Percentiles rank a stretch among this genome's conserved stretches.
These are phyloP conservation scores for Aspergillus texensis DNA, from an alignment of 2,329 filamentous ascomycete species.

Conservation along the genomic window DNA sequence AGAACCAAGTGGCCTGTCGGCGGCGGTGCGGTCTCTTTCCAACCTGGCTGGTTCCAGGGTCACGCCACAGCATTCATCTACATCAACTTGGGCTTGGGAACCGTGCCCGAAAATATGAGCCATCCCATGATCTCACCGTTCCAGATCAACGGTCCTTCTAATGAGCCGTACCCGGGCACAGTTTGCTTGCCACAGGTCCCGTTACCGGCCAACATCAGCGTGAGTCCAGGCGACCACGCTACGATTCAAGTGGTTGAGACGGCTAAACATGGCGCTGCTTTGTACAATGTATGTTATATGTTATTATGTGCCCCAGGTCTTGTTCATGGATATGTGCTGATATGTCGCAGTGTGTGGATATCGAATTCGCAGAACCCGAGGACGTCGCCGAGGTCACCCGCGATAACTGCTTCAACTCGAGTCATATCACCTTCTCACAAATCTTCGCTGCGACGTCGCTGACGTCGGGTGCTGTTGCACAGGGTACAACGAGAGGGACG, in stretches of 20 bases:
- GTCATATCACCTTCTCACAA: conserved; percentile 72
- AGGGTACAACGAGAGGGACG: conserved; percentile 18
- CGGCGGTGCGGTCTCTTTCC: conserved; percentile 85
- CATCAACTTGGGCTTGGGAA: conserved; percentile 87
- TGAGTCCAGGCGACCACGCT: conserved; percentile 80
- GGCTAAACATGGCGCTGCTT: conserved; percentile 77
- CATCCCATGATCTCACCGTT: conserved; percentile 78
- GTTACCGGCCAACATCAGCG: conserved; percentile 70
- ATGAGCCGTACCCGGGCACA: conserved; percentile 81
- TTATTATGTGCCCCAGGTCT: not conserved
- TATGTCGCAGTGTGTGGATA: conserved; percentile 77
- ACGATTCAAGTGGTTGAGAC: conserved; percentile 87
- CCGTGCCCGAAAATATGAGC: conserved; percentile 83
- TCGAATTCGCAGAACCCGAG: conserved; percentile 80
- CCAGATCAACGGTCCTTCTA: conserved; percentile 78
- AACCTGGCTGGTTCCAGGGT: conserved; percentile 95
- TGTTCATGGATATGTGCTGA: not conserved
- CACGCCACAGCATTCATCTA: conserved; percentile 82
- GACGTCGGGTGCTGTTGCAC: conserved; percentile 25
- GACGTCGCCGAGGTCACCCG: conserved; percentile 76
- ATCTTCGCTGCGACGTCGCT: conserved; percentile 59
- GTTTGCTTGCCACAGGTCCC: conserved; percentile 90
- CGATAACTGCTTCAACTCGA: conserved; percentile 87
- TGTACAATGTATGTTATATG: conserved; percentile 72
- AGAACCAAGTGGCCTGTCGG: conserved; percentile 87